phyloP scores from a whole-genome alignment of 306 rosid species.

The Trifolium dubium region DNA sequence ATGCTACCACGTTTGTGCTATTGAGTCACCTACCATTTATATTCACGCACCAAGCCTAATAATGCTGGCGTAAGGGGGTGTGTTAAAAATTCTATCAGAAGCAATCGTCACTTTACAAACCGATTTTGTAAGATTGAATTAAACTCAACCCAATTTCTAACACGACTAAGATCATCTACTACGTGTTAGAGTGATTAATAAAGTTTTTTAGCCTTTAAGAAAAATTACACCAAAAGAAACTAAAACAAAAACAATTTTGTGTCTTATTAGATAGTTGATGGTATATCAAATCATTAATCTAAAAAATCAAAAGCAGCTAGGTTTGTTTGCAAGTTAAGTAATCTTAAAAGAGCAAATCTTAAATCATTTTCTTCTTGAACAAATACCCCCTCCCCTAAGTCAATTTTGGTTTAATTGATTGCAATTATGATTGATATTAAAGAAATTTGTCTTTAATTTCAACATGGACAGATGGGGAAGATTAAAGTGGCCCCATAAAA shows the following conservation, averaged over 20 bases:
- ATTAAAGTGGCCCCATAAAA: conserved; percentile 48
- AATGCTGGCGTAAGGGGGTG: no score
- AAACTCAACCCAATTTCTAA: no score
- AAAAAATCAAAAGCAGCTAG: background rate
- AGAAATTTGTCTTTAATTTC: conserved; percentile 34
- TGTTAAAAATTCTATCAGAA: no score
- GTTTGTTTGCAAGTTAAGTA: conserved; percentile 20
- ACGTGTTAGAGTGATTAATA: no score
- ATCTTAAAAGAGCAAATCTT: conserved; percentile 24
- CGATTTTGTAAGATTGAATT: no score
- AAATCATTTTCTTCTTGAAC: conserved; percentile 19
- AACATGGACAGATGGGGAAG: conserved; percentile 40
- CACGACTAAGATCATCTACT: no score
- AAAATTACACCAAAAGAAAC: background rate
- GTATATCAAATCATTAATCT: conserved; percentile 7
- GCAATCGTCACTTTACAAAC: no score
- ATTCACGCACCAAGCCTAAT: no score
- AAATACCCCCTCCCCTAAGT: background rate
- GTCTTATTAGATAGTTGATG: conserved; percentile 18
- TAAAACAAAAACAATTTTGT: background rate
- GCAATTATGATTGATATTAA: conserved; percentile 33
- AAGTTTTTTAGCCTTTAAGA: no score
- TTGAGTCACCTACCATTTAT: no score
- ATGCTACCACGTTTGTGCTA: no score
- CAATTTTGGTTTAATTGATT: conserved; percentile 29